Evolutionary conservation across 345 rosid genomes (phyloP).

Genomic region (Pelargonium nanum): DNA sequence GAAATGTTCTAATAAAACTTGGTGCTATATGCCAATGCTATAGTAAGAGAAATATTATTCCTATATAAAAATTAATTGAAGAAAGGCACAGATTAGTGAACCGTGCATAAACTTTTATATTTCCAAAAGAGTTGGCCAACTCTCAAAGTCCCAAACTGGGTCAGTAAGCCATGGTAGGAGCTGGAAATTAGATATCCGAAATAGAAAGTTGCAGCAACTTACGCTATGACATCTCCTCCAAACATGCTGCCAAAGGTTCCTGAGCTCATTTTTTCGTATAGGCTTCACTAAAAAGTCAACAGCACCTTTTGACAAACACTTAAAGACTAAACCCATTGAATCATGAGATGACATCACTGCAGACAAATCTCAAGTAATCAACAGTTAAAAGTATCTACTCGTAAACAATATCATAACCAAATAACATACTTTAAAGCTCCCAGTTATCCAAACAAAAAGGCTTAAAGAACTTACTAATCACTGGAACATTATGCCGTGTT

Average conservation of each 20-base stretch:
- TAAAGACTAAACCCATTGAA: slow-evolving; percentile 69
- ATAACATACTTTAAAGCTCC: too few species aligned
- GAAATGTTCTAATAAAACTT: too few species aligned
- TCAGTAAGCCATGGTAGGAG: too few species aligned
- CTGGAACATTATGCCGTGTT: slow-evolving; percentile 55
- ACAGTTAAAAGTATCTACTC: slow-evolving; percentile 16
- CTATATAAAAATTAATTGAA: too few species aligned
- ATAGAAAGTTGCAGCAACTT: too few species aligned
- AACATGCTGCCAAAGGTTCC: slow-evolving; percentile 80
- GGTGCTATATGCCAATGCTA: too few species aligned
- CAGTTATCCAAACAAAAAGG: slow-evolving; percentile 2
- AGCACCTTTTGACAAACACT: slow-evolving; percentile 77
- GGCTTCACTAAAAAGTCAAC: slow-evolving; percentile 83
- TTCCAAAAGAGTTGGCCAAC: too few species aligned
- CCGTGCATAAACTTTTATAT: too few species aligned
- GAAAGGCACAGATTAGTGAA: too few species aligned
- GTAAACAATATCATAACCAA: slow-evolving; percentile 7
- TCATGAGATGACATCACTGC: slow-evolving; percentile 86
- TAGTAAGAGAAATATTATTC: too few species aligned
- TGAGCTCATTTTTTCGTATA: slow-evolving; percentile 71
- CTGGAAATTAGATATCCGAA: too few species aligned
- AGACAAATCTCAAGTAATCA: slow-evolving; percentile 10
- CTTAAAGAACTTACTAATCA: slow-evolving; percentile 37
- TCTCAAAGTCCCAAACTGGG: too few species aligned
- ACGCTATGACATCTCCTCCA: slow-evolving; percentile 82